Base-by-base conservation (phyloP, 2,329 filamentous ascomycete species). In the Pseudocercospora crystallina region DNA sequence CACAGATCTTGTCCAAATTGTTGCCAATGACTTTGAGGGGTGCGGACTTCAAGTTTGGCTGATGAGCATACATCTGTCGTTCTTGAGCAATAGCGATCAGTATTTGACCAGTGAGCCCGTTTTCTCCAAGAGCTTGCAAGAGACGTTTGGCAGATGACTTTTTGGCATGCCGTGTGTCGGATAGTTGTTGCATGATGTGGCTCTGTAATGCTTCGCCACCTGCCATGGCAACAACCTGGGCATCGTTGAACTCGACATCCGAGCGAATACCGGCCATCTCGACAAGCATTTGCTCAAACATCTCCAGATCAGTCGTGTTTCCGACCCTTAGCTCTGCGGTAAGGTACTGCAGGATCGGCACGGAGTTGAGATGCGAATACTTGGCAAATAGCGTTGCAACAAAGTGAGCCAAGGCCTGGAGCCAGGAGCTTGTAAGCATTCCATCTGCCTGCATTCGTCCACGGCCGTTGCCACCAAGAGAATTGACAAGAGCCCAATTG, bases 241-340 rank as follows among this genome's bases (percentile, higher is more conserved):
- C 76, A 60, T 99, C 92, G 29, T 89, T 96, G 64, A 96, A 92
- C 64, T 91, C 89, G 45, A 85, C 81, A 53, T 92, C 86, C 3
- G 91, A 85, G 10, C 92, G 85, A 53, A 99, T 91, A 39, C 95
- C 95, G 13, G 89, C 90, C 94, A 99, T 97, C 2, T 88, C 89
- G 32, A 84, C 84, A 44, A 97, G 87, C 53, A 99, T 81, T 65
- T 97, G 90, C 65, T 94, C 88, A 36, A 99, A 75, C 53, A 99
- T 89, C 57, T 96, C 89, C 31, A 99, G 78, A 68, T 97, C 91
- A 8, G 89, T 95, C 0, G 90, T 87, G 61, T 95, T 95, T 56
- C 91, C 87, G 43, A 80, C 80, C 43, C 84, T 81, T 5, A 99
- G 80, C 67, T 96, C 90, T 54, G 89, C 80, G 40, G 89, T 86